Evolutionary conservation across 2,329 filamentous ascomycete genomes (phyloP).

Genomic region (Lachnellula arida): DNA sequence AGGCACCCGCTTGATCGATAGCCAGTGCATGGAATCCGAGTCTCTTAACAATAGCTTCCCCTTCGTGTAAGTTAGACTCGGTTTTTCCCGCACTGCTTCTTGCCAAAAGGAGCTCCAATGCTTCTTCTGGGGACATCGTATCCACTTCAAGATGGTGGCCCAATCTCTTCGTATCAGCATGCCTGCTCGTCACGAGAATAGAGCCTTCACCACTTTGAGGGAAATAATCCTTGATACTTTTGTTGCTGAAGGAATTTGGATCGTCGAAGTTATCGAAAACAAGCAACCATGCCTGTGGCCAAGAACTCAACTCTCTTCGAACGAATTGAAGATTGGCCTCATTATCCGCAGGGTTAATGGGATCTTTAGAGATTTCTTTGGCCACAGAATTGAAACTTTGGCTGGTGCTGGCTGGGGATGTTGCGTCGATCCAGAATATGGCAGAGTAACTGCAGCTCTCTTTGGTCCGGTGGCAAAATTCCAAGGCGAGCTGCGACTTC

Average conservation of each 20-base stretch:
- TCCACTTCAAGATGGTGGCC: slow-evolving; percentile 6
- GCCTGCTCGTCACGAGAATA: slow-evolving; percentile 15
- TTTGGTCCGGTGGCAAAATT: slow-evolving; percentile 16
- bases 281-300: slow-evolving; percentile 17
- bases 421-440: slow-evolving; percentile 25
- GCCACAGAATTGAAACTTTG: slow-evolving; percentile 15
- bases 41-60: slow-evolving; percentile 5
- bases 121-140: slow-evolving; percentile 8
- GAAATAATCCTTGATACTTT: slow-evolving; percentile 10
- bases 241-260: slow-evolving; percentile 5
- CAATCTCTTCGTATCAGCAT: slow-evolving; percentile 4
- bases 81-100: background rate
- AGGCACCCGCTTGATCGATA: slow-evolving; percentile 28
- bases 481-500: slow-evolving; percentile 22
- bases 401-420: slow-evolving; percentile 2
- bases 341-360: background rate
- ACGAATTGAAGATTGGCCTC: slow-evolving; percentile 7
- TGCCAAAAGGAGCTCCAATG: slow-evolving; percentile 6
- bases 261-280: slow-evolving; percentile 25
- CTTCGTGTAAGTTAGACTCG: background rate
- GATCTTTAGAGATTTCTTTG: slow-evolving; percentile 3
- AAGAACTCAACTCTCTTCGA: slow-evolving; percentile 1
- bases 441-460: slow-evolving; percentile 1
- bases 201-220: slow-evolving; percentile 2
- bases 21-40: slow-evolving; percentile 25